Conservation (phyloP, 2,329 filamentous ascomycete species). For the Aspergillus sp. region DNA sequence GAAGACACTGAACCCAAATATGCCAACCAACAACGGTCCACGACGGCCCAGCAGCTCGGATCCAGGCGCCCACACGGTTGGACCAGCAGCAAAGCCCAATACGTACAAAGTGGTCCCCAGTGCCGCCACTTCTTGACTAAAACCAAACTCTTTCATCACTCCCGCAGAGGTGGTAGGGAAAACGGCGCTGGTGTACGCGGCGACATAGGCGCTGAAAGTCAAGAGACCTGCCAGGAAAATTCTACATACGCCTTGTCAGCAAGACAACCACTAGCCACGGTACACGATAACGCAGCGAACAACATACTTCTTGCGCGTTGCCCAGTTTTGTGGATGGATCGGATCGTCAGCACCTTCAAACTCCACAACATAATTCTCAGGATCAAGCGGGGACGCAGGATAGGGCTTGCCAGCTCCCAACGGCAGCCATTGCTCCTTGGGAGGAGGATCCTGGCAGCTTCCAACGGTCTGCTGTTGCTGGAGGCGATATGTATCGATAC, state of each 20-base stretch:
- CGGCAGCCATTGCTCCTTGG: slow-evolving; percentile 11
- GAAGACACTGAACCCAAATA: slow-evolving; percentile 36
- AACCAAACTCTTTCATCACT: slow-evolving; percentile 43
- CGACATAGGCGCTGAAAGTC: slow-evolving; percentile 24
- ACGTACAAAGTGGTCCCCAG: slow-evolving; percentile 41
- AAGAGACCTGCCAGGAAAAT: slow-evolving; percentile 10
- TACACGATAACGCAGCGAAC: not conserved
- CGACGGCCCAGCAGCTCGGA: slow-evolving; percentile 52
- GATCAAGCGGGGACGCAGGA: slow-evolving; percentile 41
- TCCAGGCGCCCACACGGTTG: slow-evolving; percentile 53
- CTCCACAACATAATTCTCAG: slow-evolving; percentile 47
- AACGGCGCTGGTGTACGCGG: slow-evolving; percentile 48
- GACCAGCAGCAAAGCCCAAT: slow-evolving; percentile 48
- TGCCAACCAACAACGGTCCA: slow-evolving; percentile 39
- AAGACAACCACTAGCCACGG: too few relatives aligned
- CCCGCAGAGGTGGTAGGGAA: slow-evolving; percentile 56
- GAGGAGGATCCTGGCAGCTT: slow-evolving; percentile 10
- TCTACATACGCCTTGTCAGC: slow-evolving; percentile 1
- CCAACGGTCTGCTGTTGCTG: slow-evolving; percentile 21
- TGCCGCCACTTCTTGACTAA: slow-evolving; percentile 33
- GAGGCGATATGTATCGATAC: slow-evolving; percentile 20
- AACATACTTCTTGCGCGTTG: slow-evolving; percentile 34
- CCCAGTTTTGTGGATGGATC: slow-evolving; percentile 46
- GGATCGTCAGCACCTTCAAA: slow-evolving; percentile 46
- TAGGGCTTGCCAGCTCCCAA: slow-evolving; percentile 37